A percentile compares a stretch with the other conserved stretches of the same genome.
phyloP scores from a whole-genome alignment of 768 basidiomycete genomes.

The Gymnopilus dilepis region DNA sequence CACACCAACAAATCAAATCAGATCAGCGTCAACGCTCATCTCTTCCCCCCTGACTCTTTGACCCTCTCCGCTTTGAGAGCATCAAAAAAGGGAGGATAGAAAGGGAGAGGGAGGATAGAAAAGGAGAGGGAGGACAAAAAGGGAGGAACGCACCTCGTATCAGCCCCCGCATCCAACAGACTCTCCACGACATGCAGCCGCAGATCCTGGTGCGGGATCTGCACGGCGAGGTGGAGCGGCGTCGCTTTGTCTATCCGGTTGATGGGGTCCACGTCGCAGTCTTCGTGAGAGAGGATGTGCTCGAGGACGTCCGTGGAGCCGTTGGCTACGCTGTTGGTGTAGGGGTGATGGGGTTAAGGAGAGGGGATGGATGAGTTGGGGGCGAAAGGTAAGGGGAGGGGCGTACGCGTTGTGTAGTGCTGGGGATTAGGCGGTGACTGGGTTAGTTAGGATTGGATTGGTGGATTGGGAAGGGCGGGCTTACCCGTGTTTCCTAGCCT shows the following conservation, averaged over 20 bases:
- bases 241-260: constrained; percentile 75
- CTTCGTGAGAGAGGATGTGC: constrained; percentile 72
- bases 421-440: constrained; percentile 15
- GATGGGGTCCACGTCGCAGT: constrained; percentile 81
- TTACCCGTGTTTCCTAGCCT: constrained; percentile 82
- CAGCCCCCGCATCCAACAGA: constrained; percentile 81
- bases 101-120: neutral
- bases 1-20: too few species aligned
- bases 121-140: neutral
- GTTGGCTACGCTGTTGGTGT: constrained; percentile 51
- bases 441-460: constrained; percentile 26
- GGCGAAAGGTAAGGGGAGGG: neutral
- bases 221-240: constrained; percentile 77
- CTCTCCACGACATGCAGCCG: constrained; percentile 61
- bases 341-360: too few species aligned
- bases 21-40: too few species aligned
- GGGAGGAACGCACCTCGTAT: constrained; percentile 55
- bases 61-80: too few species aligned
- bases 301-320: constrained; percentile 72
- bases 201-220: constrained; percentile 57
- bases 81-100: too few species aligned
- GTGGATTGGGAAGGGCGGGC: constrained; percentile 25
- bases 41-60: too few species aligned
- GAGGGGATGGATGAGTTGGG: neutral
- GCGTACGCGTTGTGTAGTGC: constrained; percentile 37